Base-by-base conservation (phyloP, 106 monocot genomes). In the Platanthera zijinensis region DNA sequence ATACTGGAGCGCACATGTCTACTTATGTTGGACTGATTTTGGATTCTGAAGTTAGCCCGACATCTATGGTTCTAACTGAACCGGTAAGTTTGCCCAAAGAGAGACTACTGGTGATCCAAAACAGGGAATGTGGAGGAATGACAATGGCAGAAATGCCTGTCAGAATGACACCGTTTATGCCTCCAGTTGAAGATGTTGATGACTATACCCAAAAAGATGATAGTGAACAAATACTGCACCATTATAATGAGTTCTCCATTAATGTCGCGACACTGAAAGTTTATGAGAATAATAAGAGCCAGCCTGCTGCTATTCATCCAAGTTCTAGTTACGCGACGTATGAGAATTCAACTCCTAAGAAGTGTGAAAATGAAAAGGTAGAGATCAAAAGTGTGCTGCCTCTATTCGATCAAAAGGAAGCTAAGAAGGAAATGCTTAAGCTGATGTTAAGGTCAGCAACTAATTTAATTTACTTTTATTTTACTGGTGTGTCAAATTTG, bases 381-480 rank as follows among this genome's bases (percentile, higher is more conserved):
- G 63, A 84, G 19, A 61, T 73, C 6, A 68, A 83, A 78, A 46
- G 52, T 67, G 50, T 74, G 25, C 51, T 48, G 18, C 25, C 79
- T 51, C n/a, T 46, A 69, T 46, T 48, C 21, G 28, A 64, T 32
- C 57, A 85, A 73, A 54, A 88, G 45, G 81, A 84, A 86, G 76
- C 80, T 80, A 54, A 62, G 0, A 81, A 47, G 48, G 84, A 87
- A 81, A 92, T 64, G 69, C 56, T 92, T 57, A 94, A 78, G 78
- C 63, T 63, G 12, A 85, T 99, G 25, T 50, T 92, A 74, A 99
- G 99, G 99, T 94, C 56, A 13, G 8, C 8, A 80, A 75, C 56
- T 21, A 73, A 63, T 67, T 69, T 54, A 19, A 25, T 25, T 13
- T 63, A 30, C 73, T 28, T 30, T 28, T 45, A 5, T 86, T 59